Evolutionary conservation across 768 basidiomycete genomes (phyloP).

Genomic region (Tricholoma matsutake): DNA sequence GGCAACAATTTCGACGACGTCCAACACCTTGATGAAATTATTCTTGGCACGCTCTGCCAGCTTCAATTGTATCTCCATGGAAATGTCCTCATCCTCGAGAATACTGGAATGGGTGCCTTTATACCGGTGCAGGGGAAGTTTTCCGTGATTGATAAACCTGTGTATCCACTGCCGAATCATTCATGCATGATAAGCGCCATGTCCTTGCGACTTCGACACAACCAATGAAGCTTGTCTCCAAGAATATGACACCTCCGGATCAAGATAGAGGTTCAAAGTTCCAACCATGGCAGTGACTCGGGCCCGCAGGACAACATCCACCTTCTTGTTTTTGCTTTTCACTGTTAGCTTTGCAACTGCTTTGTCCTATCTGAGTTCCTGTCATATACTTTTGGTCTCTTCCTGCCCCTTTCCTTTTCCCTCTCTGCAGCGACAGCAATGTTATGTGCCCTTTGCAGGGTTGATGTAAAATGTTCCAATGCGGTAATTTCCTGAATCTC

Average conservation of each 20-base stretch:
- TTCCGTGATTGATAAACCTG: not conserved
- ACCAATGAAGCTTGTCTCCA: too few species aligned
- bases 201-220: too few species aligned
- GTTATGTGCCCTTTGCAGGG: too few species aligned
- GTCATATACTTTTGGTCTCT: too few species aligned
- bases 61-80: conserved; percentile 22
- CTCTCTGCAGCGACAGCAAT: too few species aligned
- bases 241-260: too few species aligned
- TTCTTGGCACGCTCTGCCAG: conserved; percentile 23
- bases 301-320: conserved; percentile 27
- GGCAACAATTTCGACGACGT: conserved; percentile 11
- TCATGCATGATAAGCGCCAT: too few species aligned
- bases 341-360: conserved; percentile 9
- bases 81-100: conserved; percentile 29
- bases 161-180: too few species aligned
- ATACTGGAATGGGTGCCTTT: conserved; percentile 6
- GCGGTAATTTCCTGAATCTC: too few species aligned
- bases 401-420: too few species aligned
- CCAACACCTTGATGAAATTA: conserved; percentile 23
- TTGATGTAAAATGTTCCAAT: too few species aligned
- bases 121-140: not conserved
- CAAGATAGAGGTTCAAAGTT: conserved; percentile 17
- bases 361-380: too few species aligned
- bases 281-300: conserved; percentile 31
- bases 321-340: conserved; percentile 23